phyloP scores from a whole-genome alignment of 345 rosid genomes.

The Mercurialis annua region DNA sequence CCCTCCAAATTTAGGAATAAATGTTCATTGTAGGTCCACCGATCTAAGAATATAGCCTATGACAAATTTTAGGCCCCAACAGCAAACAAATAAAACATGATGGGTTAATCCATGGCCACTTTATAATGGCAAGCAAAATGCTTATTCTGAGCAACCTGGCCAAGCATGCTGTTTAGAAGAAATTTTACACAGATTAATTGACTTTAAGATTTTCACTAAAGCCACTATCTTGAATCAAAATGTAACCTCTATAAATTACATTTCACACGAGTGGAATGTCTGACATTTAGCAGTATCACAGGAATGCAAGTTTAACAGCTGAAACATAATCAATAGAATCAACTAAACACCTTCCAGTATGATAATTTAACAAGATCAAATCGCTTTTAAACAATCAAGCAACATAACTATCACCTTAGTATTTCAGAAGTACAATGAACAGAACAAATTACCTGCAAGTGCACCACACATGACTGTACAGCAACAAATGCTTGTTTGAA shows the following conservation, averaged over 20 bases:
- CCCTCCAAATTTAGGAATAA: too few relatives aligned
- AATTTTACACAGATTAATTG: background rate
- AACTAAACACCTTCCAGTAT: conserved; percentile 11
- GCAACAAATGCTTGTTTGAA: conserved; percentile 97
- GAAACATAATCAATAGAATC: background rate
- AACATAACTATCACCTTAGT: background rate
- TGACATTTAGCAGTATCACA: background rate
- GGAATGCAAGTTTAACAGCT: background rate
- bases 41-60: too few relatives aligned
- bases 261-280: background rate
- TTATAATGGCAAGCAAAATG: background rate
- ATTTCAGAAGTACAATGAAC: background rate
- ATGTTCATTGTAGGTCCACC: too few relatives aligned
- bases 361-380: background rate
- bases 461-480: conserved; percentile 96
- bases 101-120: background rate
- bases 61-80: background rate
- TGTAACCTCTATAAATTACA: background rate
- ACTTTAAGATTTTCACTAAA: conserved; percentile 1
- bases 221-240: too few relatives aligned
- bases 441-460: conserved; percentile 62
- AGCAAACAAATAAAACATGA: background rate
- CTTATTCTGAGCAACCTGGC: background rate
- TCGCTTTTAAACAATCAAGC: background rate
- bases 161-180: background rate